Base-by-base conservation (phyloP, 371 early-diverging fungal species). In the Mucor lusitanicus region DNA sequence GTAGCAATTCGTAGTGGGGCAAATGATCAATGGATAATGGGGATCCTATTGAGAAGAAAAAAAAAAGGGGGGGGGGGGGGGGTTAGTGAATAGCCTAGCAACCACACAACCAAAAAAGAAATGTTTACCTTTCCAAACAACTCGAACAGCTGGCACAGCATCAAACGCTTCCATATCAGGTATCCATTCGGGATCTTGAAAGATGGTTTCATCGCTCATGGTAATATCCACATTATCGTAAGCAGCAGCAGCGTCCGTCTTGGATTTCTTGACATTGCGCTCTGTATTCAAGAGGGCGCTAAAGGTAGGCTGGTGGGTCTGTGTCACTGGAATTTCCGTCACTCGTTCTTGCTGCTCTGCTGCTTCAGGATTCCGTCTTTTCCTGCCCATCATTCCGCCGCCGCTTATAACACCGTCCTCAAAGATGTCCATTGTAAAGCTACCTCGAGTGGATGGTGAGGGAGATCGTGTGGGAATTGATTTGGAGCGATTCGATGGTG, bases 1-100 rank as follows among this genome's bases (percentile, higher is more conserved):
- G 89, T 13, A 91, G 74, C 27, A 63, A 66, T 21, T 82, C 75
- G 63, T 75, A 84, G 62, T 80, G 74, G 58, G 82, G 84, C 64
- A 84, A 70, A 58, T 67, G 70, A 42, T 64, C 46, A 56, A 88
- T 79, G 19, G 77, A 67, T 53, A 86, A 56, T n/a, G 86, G 87
- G 42, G 83, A 78, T 9, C 85, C 86, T 80, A 32, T 33, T 19
- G 11, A 46, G 33, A 58, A 55, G 35, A 63, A 17, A 40, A 39
- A 58, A 48, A 35, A 46, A 39, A 58, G 39, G 27, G 35, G 37
- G 25, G 6, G 15, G 33, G 33, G 37, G 37, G 12, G 37, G 37
- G 11, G 37, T 12, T 35, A 35, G 9, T 35, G 2, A 33, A 19
- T 50, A 23, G 3, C 5, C 56, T 15, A 30, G n/a, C 37, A 37